A percentile compares a stretch with the other conserved stretches of the same genome.
These are phyloP conservation scores for Ophiognomonia clavigignenti-juglandacearum DNA, from an alignment of 2,329 filamentous ascomycete species.

Conservation along the genomic window DNA sequence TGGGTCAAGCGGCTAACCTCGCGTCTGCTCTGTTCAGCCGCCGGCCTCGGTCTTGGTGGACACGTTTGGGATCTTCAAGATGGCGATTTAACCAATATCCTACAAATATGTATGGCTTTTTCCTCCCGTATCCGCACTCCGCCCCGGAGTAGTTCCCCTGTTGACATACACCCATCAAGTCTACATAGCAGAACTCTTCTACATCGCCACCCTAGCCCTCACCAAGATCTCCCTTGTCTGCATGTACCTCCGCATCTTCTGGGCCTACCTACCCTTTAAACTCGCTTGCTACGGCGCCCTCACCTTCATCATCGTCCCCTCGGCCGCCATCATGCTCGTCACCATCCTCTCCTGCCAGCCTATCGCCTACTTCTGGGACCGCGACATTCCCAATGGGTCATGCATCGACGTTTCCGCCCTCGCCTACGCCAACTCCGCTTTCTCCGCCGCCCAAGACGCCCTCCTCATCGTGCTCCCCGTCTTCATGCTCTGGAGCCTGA, in stretches of 20 bases:
- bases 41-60: constrained; percentile 11
- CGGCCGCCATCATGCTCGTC: constrained; percentile 4
- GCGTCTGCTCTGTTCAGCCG: neutral
- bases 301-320: constrained; percentile 10
- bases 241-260: constrained; percentile 16
- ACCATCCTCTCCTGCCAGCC: constrained; percentile 17
- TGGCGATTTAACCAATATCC: constrained; percentile 7
- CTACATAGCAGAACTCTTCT: constrained; percentile 15
- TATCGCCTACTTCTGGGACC: constrained; percentile 14
- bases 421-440: constrained; percentile 13
- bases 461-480: constrained; percentile 13
- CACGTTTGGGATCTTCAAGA: constrained; percentile 15
- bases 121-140: neutral
- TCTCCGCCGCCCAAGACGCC: constrained; percentile 12
- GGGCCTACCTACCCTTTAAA: constrained; percentile 10
- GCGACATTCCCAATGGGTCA: constrained; percentile 3
- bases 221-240: constrained; percentile 12
- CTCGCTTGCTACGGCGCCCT: constrained; percentile 9
- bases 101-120: constrained; percentile 3
- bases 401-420: constrained; percentile 12
- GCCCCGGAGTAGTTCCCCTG: neutral
- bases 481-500: constrained; percentile 11
- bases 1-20: neutral
- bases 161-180: constrained; percentile 1
- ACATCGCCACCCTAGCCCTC: constrained; percentile 12